These are phyloP conservation scores for Fagopyrum tataricum DNA, from an alignment of 148 eudicot genomes.

Conservation along the genomic window DNA sequence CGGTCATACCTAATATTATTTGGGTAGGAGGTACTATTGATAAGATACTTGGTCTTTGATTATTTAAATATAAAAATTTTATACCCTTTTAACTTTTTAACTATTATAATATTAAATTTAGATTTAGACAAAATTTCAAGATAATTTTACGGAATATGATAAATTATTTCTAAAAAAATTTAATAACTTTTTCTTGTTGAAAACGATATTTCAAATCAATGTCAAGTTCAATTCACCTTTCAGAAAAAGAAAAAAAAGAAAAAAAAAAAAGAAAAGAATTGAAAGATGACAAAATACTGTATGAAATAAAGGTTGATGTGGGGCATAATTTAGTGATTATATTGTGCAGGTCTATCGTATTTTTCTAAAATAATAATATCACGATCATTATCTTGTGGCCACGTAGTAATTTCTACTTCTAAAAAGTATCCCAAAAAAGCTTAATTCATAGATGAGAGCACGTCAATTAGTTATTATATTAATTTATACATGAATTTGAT, in stretches of 20 bases:
- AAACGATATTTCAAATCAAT: background rate
- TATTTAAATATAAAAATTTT: too few species aligned
- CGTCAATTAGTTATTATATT: background rate
- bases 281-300: too few species aligned
- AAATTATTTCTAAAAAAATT: too few species aligned
- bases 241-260: too few species aligned
- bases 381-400: background rate
- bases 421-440: background rate
- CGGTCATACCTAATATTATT: background rate
- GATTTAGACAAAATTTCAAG: too few species aligned
- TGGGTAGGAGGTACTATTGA: background rate
- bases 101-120: too few species aligned
- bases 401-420: background rate
- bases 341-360: background rate
- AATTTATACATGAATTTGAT: background rate
- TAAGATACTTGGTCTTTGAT: background rate
- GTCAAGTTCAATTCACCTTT: background rate
- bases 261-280: too few species aligned
- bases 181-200: background rate
- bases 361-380: background rate
- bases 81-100: background rate
- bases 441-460: background rate
- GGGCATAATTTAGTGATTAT: background rate
- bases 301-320: conserved; percentile 1
- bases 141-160: too few species aligned